Evolutionary conservation across 768 basidiomycete species (phyloP).

Genomic region (Lactarius pseudohatsudake): DNA sequence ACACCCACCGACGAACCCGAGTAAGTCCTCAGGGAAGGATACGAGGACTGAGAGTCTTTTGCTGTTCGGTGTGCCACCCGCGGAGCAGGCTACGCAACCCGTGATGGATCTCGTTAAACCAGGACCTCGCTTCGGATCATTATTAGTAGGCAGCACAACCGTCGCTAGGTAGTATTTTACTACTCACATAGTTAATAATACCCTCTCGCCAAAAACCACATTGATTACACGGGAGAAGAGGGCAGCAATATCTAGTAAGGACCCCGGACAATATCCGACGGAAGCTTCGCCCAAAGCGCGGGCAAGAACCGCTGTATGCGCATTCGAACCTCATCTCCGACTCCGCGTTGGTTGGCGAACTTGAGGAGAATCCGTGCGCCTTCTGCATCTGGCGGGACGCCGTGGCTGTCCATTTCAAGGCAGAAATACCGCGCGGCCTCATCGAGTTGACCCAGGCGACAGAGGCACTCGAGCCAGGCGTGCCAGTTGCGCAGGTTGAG

Average conservation of each 20-base stretch:
- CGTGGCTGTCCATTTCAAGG: constrained; percentile 58
- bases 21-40: constrained; percentile 31
- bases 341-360: constrained; percentile 17
- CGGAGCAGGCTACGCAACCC: constrained; percentile 55
- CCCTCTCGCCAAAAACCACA: not conserved
- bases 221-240: not conserved
- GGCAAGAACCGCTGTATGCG: constrained; percentile 29
- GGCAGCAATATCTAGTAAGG: not conserved
- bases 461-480: constrained; percentile 83
- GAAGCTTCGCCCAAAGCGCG: constrained; percentile 23
- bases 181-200: constrained; percentile 13
- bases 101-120: constrained; percentile 68
- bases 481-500: constrained; percentile 76
- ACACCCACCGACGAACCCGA: constrained; percentile 5
- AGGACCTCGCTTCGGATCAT: constrained; percentile 70
- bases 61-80: constrained; percentile 50
- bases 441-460: constrained; percentile 60
- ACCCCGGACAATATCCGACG: constrained; percentile 10
- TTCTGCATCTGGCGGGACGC: constrained; percentile 48
- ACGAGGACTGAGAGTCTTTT: constrained; percentile 46
- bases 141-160: constrained; percentile 56
- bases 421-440: constrained; percentile 68
- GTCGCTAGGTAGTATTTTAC: constrained; percentile 29
- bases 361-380: constrained; percentile 51
- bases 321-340: constrained; percentile 19